Evolutionary conservation across 202 grass and related monocot species (phyloP).

Genomic region (Setaria viridis): DNA sequence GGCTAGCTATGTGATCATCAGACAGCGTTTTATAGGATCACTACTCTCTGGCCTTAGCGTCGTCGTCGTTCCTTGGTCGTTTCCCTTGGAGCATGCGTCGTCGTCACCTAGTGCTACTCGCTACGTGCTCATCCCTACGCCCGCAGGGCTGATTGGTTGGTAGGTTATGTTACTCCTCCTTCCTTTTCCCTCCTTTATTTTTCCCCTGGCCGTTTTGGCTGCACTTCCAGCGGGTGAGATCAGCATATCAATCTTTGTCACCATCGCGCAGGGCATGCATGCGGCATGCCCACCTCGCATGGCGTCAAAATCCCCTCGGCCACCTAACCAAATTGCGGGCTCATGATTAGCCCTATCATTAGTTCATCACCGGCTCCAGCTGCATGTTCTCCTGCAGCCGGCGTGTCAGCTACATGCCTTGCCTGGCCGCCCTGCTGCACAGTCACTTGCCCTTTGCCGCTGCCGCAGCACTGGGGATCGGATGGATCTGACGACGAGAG

Average conservation of each 20-base stretch:
- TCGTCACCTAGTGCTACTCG: conserved; percentile 18
- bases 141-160: background rate
- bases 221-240: conserved; percentile 16
- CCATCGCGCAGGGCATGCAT: background rate
- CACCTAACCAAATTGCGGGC: background rate
- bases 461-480: background rate
- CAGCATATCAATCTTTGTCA: conserved; percentile 22
- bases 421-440: background rate
- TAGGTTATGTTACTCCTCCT: background rate
- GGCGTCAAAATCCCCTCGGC: background rate
- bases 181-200: background rate
- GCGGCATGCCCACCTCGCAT: background rate
- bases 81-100: conserved; percentile 51
- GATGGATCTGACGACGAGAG: background rate
- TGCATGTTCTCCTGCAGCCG: conserved; percentile 1
- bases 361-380: conserved; percentile 28
- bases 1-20: background rate
- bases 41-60: conserved; percentile 31
- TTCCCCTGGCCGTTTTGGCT: background rate
- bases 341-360: conserved; percentile 47
- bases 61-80: conserved; percentile 39
- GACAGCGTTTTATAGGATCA: background rate
- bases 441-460: background rate
- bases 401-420: background rate
- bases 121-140: background rate